Evolutionary conservation across 2,329 filamentous ascomycete genomes (phyloP).

Genomic region (Aureobasidium musti): DNA sequence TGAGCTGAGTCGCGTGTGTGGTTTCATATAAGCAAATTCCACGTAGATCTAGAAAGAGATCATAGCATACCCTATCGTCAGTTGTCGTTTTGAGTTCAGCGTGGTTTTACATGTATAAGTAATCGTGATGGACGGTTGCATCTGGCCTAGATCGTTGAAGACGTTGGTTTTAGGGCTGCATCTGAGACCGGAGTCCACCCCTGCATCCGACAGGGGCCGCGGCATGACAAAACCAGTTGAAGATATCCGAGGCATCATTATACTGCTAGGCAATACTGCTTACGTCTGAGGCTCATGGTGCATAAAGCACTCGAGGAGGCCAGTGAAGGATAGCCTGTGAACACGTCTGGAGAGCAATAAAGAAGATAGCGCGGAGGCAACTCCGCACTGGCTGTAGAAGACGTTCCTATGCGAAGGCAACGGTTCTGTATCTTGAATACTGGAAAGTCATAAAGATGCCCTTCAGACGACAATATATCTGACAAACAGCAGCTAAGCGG

Average conservation of each 20-base stretch:
- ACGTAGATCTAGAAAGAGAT: background rate
- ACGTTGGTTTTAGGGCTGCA: background rate
- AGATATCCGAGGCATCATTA: too few relatives aligned
- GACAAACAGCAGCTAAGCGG: too few relatives aligned
- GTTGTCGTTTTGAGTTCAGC: constrained; percentile 7
- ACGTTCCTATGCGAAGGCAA: background rate
- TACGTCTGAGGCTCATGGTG: background rate
- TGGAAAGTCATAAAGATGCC: background rate
- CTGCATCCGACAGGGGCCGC: background rate
- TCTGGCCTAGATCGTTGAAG: background rate
- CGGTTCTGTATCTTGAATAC: background rate
- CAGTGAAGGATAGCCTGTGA: background rate
- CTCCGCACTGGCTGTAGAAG: too few relatives aligned
- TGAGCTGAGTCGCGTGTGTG: background rate
- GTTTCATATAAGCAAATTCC: constrained; percentile 8
- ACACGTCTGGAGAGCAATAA: background rate
- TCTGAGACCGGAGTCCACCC: background rate
- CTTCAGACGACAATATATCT: background rate
- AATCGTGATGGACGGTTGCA: background rate
- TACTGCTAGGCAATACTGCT: background rate
- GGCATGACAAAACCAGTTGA: background rate
- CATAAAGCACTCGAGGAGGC: too few relatives aligned
- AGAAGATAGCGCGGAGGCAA: too few relatives aligned
- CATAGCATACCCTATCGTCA: background rate
- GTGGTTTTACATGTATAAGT: background rate